A percentile compares a stretch with the other conserved stretches of the same genome.
Conservation (phyloP, 345 rosid genomes). For the Boechera retrofracta region DNA sequence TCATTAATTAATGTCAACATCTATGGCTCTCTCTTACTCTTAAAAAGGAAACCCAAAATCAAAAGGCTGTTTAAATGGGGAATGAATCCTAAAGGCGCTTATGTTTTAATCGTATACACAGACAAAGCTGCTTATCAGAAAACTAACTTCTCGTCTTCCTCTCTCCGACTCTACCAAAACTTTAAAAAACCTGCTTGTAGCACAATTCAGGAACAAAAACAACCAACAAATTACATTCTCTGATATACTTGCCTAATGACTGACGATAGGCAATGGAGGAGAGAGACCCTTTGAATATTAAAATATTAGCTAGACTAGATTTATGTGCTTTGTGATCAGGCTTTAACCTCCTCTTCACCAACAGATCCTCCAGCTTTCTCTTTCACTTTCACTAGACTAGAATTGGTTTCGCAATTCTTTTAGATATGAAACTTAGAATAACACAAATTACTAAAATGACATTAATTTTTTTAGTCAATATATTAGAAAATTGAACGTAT, state of each 20-base stretch:
- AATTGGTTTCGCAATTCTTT: too few species aligned
- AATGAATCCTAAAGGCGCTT: conserved; percentile 28
- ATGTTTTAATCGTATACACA: conserved; percentile 41
- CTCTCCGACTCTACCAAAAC: conserved; percentile 31
- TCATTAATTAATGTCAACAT: neutral
- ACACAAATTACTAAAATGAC: too few species aligned
- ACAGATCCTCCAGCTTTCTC: conserved; percentile 52
- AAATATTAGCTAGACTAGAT: conserved; percentile 27
- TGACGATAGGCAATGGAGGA: conserved; percentile 29
- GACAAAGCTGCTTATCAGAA: conserved; percentile 26
- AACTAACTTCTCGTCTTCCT: conserved; percentile 2
- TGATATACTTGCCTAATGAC: conserved; percentile 28
- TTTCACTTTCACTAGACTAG: conserved; percentile 30
- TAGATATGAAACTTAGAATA: too few species aligned
- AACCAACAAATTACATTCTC: conserved; percentile 42
- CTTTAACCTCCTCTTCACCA: conserved; percentile 50
- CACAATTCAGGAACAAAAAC: conserved; percentile 11
- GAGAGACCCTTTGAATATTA: conserved; percentile 14
- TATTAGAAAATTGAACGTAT: too few species aligned
- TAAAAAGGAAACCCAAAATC: conserved; percentile 3
- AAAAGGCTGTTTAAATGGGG: neutral
- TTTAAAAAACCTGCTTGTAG: conserved; percentile 7
- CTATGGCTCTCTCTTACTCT: neutral
- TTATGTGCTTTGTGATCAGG: conserved; percentile 37
- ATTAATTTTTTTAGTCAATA: too few species aligned